Base-by-base conservation (phyloP, 768 basidiomycete genomes). In the Trametes sanguinea region DNA sequence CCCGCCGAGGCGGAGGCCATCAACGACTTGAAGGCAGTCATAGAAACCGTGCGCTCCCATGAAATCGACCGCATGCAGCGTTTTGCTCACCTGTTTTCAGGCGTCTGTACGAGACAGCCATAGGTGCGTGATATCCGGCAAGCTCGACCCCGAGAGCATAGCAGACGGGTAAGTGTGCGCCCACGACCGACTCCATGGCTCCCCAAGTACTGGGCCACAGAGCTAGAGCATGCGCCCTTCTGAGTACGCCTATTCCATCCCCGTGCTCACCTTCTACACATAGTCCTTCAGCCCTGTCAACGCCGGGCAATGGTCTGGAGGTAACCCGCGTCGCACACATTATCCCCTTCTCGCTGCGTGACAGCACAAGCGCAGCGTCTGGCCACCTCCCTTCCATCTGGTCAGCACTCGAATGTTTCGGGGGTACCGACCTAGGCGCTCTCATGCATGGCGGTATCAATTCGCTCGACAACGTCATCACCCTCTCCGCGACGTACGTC, bases 391-490 rank as follows among this genome's bases (percentile, higher is more conserved):
- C 62, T 4, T 46, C 62, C 37, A 58, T 63, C 37, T 58, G 62
- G 62, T 39, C 51, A 14, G 62, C 62, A n/a, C 62, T 63, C 44
- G 62, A 63, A 45, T 57, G 51, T 51, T 63, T 63, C 51, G 51
- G 62, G 37, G 62, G 62, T 42, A 47, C 30, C 30, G 44, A 56
- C 37, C 56, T 63, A 44, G 51, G 56, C 44, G 22, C 56, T 13
- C 62, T 63, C 44, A 63, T 63, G 62, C 62, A 63, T 51, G 56
- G 62, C 13, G 62, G 62, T 30, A 63, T 63, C 51, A 63, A 63
- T 51, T 45, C 62, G 7, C 62, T 57, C n/a, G 56, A 63, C 56
- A 63, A 63, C 51, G 56, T 63, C 51, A 53, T 63, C 56, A 58
- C 62, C 16, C 62, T 63, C n/a, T 63, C 62, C 29, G 62, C 62